A percentile compares a stretch with the other conserved stretches of the same genome.
Evolutionary conservation across 345 rosid genomes (phyloP).

Genomic region (Euphorbia pulcherrima): DNA sequence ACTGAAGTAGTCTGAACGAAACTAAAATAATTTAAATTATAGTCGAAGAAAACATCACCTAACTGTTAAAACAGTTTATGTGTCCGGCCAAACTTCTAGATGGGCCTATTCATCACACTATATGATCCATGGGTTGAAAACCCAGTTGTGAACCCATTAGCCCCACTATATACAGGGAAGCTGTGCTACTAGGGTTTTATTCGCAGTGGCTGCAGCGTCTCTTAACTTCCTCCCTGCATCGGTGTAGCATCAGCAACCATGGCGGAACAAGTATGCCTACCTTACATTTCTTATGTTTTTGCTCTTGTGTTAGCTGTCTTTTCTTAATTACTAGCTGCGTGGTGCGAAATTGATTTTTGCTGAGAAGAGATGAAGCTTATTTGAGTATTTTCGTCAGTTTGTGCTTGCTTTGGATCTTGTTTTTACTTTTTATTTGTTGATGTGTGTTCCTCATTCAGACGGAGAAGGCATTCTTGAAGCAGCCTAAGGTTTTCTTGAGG

Average conservation of each 20-base stretch:
- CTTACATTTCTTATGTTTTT: background rate
- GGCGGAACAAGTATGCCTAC: conserved; percentile 11
- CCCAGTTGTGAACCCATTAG: too few species aligned
- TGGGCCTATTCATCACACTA: too few species aligned
- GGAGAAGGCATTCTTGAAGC: conserved; percentile 83
- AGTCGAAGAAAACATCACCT: too few species aligned
- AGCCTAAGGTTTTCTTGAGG: conserved; percentile 81
- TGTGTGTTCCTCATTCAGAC: conserved; percentile 36
- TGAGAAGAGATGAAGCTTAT: background rate
- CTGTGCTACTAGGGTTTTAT: background rate
- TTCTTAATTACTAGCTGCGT: background rate
- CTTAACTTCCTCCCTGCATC: background rate
- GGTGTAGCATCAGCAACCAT: background rate
- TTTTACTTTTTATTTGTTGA: background rate
- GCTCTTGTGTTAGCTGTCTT: background rate
- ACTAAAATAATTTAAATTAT: too few species aligned
- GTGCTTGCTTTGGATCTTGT: background rate
- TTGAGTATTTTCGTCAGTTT: too few species aligned
- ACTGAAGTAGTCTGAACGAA: too few species aligned
- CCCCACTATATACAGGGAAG: background rate
- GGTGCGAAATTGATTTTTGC: background rate
- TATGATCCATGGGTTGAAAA: too few species aligned
- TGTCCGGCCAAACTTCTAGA: too few species aligned
- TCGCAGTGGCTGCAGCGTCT: too few species aligned
- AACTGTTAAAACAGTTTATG: too few species aligned